These are phyloP conservation scores for Fusarium floridanum DNA, from an alignment of 2,329 filamentous ascomycete species.

Conservation along the genomic window DNA sequence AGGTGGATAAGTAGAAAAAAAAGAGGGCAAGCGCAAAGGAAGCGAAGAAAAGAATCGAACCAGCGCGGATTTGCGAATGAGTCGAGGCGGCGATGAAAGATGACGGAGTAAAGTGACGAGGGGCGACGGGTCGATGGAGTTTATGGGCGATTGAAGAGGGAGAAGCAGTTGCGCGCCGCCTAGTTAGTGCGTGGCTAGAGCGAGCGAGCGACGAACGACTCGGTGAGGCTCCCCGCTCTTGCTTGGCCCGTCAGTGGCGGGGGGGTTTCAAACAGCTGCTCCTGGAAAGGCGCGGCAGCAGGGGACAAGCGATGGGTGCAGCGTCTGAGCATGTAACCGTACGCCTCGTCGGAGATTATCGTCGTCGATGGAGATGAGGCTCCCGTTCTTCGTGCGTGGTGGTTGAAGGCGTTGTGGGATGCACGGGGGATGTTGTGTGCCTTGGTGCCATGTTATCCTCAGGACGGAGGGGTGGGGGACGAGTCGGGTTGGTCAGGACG, in stretches of 20 bases:
- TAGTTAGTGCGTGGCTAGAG: constrained; percentile 41
- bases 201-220: constrained; percentile 37
- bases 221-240: constrained; percentile 50
- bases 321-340: not conserved
- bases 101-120: constrained; percentile 29
- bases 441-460: too few species aligned
- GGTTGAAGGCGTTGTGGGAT: constrained; percentile 31
- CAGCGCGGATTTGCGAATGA: constrained; percentile 29
- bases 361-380: constrained; percentile 25
- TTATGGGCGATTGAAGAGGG: constrained; percentile 31
- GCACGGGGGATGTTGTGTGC: too few species aligned
- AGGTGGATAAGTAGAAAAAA: constrained; percentile 7
- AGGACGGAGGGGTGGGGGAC: too few species aligned
- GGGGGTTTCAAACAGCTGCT: constrained; percentile 43
- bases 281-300: constrained; percentile 27
- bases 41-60: constrained; percentile 18
- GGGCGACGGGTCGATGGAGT: constrained; percentile 29
- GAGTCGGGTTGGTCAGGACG: too few species aligned
- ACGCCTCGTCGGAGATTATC: constrained; percentile 18
- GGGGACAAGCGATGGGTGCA: constrained; percentile 15
- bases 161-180: constrained; percentile 42
- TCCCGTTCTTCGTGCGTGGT: constrained; percentile 22
- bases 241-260: constrained; percentile 41
- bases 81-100: constrained; percentile 20
- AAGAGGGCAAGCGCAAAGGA: constrained; percentile 37